Evolutionary conservation across 2,329 filamentous ascomycete genomes (phyloP).

Genomic region (Monosporascus ibericus): DNA sequence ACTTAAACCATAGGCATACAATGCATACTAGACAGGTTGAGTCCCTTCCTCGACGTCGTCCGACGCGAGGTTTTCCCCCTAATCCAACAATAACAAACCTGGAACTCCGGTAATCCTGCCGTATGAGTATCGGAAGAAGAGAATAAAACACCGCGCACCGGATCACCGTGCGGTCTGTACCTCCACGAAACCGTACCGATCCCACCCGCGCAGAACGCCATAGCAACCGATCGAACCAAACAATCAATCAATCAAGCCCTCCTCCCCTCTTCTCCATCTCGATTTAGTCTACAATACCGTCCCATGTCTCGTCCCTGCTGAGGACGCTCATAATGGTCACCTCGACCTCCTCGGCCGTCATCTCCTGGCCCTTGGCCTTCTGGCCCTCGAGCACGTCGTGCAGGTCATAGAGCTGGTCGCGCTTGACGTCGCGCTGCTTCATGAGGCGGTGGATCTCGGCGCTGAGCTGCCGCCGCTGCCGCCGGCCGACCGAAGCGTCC

Average conservation of each 20-base stretch:
- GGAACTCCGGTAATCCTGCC: too few species aligned
- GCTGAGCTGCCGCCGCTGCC: constrained; percentile 56
- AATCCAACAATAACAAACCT: too few species aligned
- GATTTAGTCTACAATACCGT: constrained; percentile 19
- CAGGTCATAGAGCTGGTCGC: constrained; percentile 73
- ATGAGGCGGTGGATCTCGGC: constrained; percentile 56
- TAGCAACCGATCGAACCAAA: too few species aligned
- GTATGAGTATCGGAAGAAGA: too few species aligned
- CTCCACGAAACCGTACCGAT: too few species aligned
- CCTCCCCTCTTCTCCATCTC: neutral
- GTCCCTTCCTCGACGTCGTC: too few species aligned
- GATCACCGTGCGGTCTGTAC: too few species aligned
- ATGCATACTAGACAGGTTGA: too few species aligned
- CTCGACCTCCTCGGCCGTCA: constrained; percentile 58
- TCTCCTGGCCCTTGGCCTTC: constrained; percentile 57
- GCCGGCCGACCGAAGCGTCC: constrained; percentile 60
- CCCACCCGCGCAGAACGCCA: too few species aligned
- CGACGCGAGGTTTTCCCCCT: too few species aligned
- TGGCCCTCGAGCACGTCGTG: constrained; percentile 82
- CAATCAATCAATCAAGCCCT: neutral
- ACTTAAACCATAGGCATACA: too few species aligned
- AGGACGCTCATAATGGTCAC: constrained; percentile 54
- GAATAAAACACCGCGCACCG: too few species aligned
- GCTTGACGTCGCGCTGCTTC: constrained; percentile 63
- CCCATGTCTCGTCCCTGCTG: constrained; percentile 24